Percentiles rank a stretch among this genome's conserved stretches.
These are phyloP conservation scores for Candida alai DNA, from an alignment of 805 yeast genomes.

Conservation along the genomic window DNA sequence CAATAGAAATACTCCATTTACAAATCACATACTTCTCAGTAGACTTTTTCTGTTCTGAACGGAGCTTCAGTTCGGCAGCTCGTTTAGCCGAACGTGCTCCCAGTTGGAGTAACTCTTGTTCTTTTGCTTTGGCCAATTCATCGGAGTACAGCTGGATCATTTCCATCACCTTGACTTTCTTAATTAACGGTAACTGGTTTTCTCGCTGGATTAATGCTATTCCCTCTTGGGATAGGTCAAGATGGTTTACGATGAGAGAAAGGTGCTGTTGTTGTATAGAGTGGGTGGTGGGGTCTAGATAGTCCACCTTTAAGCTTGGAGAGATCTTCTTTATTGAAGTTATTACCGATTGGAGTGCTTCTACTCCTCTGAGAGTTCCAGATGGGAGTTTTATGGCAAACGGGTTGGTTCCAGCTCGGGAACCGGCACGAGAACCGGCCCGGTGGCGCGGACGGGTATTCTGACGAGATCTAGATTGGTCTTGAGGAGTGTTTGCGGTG, in stretches of 20 bases:
- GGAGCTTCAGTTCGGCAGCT: no score
- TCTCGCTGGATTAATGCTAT: conserved; percentile 19
- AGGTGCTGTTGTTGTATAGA: conserved; percentile 20
- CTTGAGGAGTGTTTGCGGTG: no score
- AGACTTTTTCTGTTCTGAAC: no score
- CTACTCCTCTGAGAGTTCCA: no score
- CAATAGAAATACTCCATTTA: conserved; percentile 35
- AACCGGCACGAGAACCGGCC: no score
- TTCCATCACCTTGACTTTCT: conserved; percentile 20
- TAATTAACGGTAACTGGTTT: conserved; percentile 25
- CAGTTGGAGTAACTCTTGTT: conserved; percentile 26
- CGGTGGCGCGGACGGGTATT: no score
- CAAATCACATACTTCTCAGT: conserved; percentile 30
- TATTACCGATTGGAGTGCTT: not conserved
- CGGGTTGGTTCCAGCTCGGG: no score
- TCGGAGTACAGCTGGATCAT: conserved; percentile 33
- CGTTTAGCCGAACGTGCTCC: no score
- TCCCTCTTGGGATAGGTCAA: conserved; percentile 25
- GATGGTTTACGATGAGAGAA: conserved; percentile 28
- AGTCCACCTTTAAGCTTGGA: conserved; percentile 8
- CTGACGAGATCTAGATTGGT: no score
- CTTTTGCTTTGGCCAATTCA: conserved; percentile 28
- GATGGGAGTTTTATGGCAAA: no score
- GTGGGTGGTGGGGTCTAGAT: conserved; percentile 21
- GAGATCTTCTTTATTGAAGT: not conserved